Evolutionary conservation across 257 asterid species (phyloP), one percentile per base, ranked within the genome.

Genomic region (Rubia yunnanensis): DNA sequence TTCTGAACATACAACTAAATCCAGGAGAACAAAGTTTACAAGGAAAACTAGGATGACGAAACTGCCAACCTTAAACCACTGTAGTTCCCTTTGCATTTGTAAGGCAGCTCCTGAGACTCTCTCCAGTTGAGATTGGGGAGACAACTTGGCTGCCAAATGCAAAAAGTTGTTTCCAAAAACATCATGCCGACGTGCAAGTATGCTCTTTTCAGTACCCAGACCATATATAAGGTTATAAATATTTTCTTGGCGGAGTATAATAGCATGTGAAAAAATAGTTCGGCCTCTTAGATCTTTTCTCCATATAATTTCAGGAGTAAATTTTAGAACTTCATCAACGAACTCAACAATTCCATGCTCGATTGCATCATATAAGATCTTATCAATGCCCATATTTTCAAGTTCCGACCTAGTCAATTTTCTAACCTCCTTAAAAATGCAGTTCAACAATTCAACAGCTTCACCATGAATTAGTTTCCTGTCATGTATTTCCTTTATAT

Each of bases 21-120:
- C 48, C 48, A 60, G 14, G 18, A 60, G 22, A 5, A 58, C 14
- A 5, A 30, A 58, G 24, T 30, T 30, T 20, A 18, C 48, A 9
- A 11, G 5, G 22, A 5, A 27, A 44, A 44, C 23, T 26, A 64
- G 7, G 11, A 63, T 44, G 3, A 14, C 23, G 22, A 7, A 44
- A 20, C 30, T 5, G 5, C 27, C 20, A 11, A 80, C 83, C 81
- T 69, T 66, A 55, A 72, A 80, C 85, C 85, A 77, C 39, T 69
- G 35, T 6, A 74, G 48, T 72, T 80, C 85, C 50, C 64, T 69
- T 64, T 80, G 80, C 78, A 77, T 74, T 50, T 74, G 77, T 23
- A 77, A 76, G 49, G 82, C 79, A 34, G 85, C 79, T 24, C 82
- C 78, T 8, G 80, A 70, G 24, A 70, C 71, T 23, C 49, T 52